Conservation (phyloP, 2,329 filamentous ascomycete genomes). For the Thelonectria olida region DNA sequence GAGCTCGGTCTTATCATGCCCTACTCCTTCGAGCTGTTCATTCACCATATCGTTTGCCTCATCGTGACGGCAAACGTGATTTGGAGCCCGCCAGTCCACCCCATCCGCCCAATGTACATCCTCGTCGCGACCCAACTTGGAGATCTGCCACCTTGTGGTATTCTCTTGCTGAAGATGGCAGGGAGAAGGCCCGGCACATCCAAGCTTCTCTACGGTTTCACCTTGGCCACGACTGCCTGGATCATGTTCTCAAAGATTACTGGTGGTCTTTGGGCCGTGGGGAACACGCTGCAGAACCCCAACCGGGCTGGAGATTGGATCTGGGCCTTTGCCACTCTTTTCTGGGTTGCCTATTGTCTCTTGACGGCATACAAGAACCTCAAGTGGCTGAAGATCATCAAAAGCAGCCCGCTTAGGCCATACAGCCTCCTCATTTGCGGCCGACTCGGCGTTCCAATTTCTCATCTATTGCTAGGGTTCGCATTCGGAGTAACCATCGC, state of each 20-base stretch:
- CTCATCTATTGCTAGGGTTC: slow-evolving; percentile 28
- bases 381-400: slow-evolving; percentile 27
- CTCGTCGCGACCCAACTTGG: slow-evolving; percentile 38
- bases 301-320: slow-evolving; percentile 33
- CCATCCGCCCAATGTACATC: slow-evolving; percentile 39
- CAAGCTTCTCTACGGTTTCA: slow-evolving; percentile 23
- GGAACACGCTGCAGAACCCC: slow-evolving; percentile 31
- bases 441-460: slow-evolving; percentile 21
- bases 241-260: slow-evolving; percentile 25
- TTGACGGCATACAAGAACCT: slow-evolving; percentile 27
- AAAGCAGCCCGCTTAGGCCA: slow-evolving; percentile 9
- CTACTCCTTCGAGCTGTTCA: slow-evolving; percentile 33
- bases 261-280: slow-evolving; percentile 28
- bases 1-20: slow-evolving; percentile 27
- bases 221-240: slow-evolving; percentile 24
- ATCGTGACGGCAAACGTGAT: slow-evolving; percentile 32
- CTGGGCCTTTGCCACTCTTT: slow-evolving; percentile 29
- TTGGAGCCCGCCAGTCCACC: slow-evolving; percentile 33
- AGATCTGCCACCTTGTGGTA: slow-evolving; percentile 31
- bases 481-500: slow-evolving; percentile 25
- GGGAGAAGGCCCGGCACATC: slow-evolving; percentile 28
- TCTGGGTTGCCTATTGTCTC: slow-evolving; percentile 36
- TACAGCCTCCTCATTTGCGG: slow-evolving; percentile 21
- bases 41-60: slow-evolving; percentile 39
- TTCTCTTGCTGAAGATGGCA: slow-evolving; percentile 30